Conservation (phyloP, 352 stramenopile species). For the Saprolegnia diclina region DNA sequence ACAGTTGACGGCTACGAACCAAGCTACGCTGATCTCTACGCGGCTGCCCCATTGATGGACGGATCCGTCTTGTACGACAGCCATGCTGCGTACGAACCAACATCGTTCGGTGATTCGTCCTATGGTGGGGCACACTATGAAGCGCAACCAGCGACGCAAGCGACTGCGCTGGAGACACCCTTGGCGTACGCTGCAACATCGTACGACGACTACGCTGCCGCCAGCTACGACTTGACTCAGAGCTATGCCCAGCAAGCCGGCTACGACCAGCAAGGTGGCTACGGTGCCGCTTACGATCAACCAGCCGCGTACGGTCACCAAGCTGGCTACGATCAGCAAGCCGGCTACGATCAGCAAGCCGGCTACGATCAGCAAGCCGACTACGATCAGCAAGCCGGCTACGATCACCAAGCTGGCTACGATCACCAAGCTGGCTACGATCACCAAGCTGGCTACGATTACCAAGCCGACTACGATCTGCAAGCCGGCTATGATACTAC, state of each 20-base stretch:
- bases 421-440: too few species aligned
- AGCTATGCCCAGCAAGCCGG: not conserved
- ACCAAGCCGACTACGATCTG: not conserved
- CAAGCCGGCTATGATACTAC: not conserved
- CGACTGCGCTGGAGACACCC: too few species aligned
- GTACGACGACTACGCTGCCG: not conserved
- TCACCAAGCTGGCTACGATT: not conserved
- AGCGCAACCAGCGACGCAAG: too few species aligned
- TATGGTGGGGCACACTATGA: too few species aligned
- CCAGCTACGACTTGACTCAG: not conserved
- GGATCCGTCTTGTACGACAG: not conserved
- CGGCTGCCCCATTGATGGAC: too few species aligned
- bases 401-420: not conserved
- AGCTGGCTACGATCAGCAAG: conserved; percentile 2
- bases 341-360: not conserved
- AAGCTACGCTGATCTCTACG: too few species aligned
- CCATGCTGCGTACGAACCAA: not conserved
- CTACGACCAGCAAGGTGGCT: not conserved
- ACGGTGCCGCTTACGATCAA: not conserved
- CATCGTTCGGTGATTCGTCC: not conserved
- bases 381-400: not conserved
- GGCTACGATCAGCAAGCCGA: not conserved
- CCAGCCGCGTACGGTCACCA: not conserved
- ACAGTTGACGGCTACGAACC: too few species aligned
- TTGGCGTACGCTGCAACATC: too few species aligned